Conservation (phyloP, 116 monocot genomes). For the Posidonia oceanica region DNA sequence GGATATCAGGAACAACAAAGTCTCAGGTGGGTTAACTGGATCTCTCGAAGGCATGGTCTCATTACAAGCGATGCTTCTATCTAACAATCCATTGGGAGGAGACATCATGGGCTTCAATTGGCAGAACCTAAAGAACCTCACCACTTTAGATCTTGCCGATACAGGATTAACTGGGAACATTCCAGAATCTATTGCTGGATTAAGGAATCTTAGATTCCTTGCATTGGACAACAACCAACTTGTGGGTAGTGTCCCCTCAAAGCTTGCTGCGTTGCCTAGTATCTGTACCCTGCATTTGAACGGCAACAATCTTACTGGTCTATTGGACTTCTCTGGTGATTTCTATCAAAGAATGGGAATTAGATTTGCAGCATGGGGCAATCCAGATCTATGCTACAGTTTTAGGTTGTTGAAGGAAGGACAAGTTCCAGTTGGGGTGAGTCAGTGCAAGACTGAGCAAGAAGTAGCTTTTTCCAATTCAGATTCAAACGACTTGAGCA, state of each 20-base stretch:
- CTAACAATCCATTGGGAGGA: constrained; percentile 49
- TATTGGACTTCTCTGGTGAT: constrained; percentile 33
- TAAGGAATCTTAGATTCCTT: constrained; percentile 44
- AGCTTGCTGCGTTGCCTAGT: constrained; percentile 31
- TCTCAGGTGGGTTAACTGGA: constrained; percentile 24
- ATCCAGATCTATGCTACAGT: constrained; percentile 55
- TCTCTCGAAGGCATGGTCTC: constrained; percentile 38
- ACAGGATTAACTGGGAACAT: constrained; percentile 32
- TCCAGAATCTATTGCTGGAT: constrained; percentile 36
- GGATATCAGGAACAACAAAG: constrained; percentile 56
- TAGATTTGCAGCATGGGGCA: constrained; percentile 67
- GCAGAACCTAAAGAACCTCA: constrained; percentile 34
- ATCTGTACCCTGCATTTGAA: constrained; percentile 45
- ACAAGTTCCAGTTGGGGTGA: constrained; percentile 40
- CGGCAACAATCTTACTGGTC: constrained; percentile 59
- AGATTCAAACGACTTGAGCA: neutral
- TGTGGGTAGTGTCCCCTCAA: constrained; percentile 25
- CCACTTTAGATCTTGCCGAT: constrained; percentile 50
- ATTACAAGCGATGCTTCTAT: constrained; percentile 59
- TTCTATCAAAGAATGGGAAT: constrained; percentile 61
- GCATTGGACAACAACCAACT: constrained; percentile 57
- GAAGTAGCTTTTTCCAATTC: neutral
- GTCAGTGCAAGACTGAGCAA: constrained; percentile 28
- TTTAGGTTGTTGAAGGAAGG: constrained; percentile 3
- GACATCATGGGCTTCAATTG: constrained; percentile 23